These are phyloP conservation scores for Boletus rubropictus DNA, from an alignment of 768 basidiomycete genomes.

Conservation along the genomic window DNA sequence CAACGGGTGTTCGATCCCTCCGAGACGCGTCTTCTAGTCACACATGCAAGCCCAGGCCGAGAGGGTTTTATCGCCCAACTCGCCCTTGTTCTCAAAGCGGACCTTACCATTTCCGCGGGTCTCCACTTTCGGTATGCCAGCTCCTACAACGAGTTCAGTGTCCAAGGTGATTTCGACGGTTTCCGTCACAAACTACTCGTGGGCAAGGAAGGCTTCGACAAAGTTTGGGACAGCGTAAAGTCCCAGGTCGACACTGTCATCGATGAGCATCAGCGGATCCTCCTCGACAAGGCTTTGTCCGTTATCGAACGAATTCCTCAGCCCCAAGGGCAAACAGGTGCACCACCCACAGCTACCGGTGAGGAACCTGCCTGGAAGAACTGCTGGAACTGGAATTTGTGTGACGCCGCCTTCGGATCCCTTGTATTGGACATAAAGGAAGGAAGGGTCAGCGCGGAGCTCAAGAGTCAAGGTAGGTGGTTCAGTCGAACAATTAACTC, in stretches of 20 bases:
- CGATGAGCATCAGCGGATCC: conserved; percentile 81
- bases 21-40: conserved; percentile 90
- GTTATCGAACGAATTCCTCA: conserved; percentile 79
- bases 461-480: conserved; percentile 80
- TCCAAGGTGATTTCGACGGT: conserved; percentile 83
- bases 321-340: conserved; percentile 33
- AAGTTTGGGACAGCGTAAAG: conserved; percentile 95
- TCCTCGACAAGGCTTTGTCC: conserved; percentile 83
- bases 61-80: conserved; percentile 92
- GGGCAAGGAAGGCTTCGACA: conserved; percentile 80
- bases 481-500: not conserved
- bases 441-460: conserved; percentile 85
- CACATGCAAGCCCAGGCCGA: conserved; percentile 87
- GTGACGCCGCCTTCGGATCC: conserved; percentile 90
- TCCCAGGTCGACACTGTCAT: conserved; percentile 85
- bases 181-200: conserved; percentile 74
- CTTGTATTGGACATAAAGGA: conserved; percentile 87
- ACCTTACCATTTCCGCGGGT: conserved; percentile 89
- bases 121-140: conserved; percentile 97
- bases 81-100: conserved; percentile 85
- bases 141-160: conserved; percentile 95
- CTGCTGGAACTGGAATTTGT: conserved; percentile 98
- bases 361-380: conserved; percentile 98
- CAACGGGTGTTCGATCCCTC: conserved; percentile 88
- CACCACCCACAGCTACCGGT: conserved; percentile 45